These are phyloP conservation scores for Xylaria digitata DNA, from an alignment of 2,329 filamentous ascomycete genomes.

Conservation along the genomic window DNA sequence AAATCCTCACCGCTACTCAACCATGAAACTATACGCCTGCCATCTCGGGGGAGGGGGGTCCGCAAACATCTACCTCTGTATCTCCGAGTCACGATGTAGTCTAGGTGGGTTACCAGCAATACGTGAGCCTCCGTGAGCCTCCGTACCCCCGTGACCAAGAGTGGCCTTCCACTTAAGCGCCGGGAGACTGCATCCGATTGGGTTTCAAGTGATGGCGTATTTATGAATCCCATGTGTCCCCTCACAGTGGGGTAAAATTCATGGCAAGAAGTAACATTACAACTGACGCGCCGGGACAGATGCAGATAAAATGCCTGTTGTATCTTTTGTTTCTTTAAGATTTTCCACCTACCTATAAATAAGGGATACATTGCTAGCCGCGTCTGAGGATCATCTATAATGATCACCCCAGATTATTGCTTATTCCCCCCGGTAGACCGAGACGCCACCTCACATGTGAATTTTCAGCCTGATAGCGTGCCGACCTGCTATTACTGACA, in stretches of 20 bases:
- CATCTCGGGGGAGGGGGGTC: neutral
- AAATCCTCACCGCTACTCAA: neutral
- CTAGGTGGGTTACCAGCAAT: neutral
- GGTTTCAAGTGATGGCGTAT: neutral
- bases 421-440: neutral
- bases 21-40: neutral
- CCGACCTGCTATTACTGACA: neutral
- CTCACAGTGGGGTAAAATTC: neutral
- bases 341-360: neutral
- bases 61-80: neutral
- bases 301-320: neutral
- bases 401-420: neutral
- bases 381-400: neutral
- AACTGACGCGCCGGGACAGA: neutral
- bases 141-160: neutral
- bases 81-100: neutral
- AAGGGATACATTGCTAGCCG: neutral
- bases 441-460: constrained; percentile 1
- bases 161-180: neutral
- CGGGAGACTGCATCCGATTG: constrained; percentile 6
- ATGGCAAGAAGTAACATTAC: neutral
- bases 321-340: neutral
- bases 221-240: neutral
- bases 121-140: neutral
- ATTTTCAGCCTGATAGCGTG: neutral